Base-by-base conservation (phyloP, 2,329 filamentous ascomycete species). In the Talaromyces rugulosus region DNA sequence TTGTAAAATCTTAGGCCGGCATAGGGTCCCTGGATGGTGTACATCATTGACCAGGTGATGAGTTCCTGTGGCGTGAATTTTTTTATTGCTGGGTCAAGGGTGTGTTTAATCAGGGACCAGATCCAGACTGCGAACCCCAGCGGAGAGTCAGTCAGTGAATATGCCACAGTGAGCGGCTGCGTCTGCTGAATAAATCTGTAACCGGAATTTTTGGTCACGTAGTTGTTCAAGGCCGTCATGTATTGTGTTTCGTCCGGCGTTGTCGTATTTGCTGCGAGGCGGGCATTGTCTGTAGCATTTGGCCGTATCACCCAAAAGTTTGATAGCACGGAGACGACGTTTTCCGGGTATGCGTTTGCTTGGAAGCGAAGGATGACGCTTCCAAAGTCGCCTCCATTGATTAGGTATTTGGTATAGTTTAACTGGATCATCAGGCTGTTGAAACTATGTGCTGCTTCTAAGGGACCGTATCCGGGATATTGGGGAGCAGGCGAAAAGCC, bases 401-500 rank as follows among this genome's bases (percentile, higher is more conserved):
- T n/a, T n/a, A 40, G 14, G 16, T 51, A 51, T 51, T 51, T 51
- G 27, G 44, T 12, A 16, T 51, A 51, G 18, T 16, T 16, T 1
- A 51, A 16, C 18, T 51, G 44, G 18, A 1, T 2, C 44, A 51
- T 51, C 18, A 51, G 18, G 1, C 18, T 16, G 27, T 51, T 51
- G 44, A 51, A 51, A 28, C 9, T 16, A 28, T 51, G 12, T 5
- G 44, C 8, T 14, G 44, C 27, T 12, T 51, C 44, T 3, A 51
- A 3, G 6, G 44, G 44, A 4, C 44, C 44, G 44, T 12, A 51
- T 4, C 44, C 44, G 8, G 44, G 1, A 14, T 28, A 6, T 7
- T 51, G 44, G 12, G 44, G 44, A 5, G 44, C 44, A 28, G 44
- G 44, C 1, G 44, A 51, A 5, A 51, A 51, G 4, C 66, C 71